Percentiles rank a stretch among this genome's conserved stretches.
These are phyloP conservation scores for Chaetomiaceae sp. DNA, from an alignment of 2,329 filamentous ascomycete genomes.

Conservation along the genomic window DNA sequence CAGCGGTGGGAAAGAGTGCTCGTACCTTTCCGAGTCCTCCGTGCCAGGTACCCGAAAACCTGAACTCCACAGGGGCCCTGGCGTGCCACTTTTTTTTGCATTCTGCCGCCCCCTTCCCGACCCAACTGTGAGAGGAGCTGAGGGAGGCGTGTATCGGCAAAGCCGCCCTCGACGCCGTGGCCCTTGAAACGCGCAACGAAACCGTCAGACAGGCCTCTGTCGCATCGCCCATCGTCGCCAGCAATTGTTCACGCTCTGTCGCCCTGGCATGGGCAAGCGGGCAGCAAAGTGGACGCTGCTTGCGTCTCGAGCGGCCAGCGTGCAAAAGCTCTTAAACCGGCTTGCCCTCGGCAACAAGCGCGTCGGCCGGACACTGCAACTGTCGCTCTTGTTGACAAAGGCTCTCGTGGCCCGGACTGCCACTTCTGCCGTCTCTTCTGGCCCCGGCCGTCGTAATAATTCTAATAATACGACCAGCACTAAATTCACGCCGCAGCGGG, in stretches of 20 bases:
- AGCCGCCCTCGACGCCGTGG: conserved; percentile 14
- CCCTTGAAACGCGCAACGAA: conserved; percentile 28
- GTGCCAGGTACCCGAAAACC: not conserved
- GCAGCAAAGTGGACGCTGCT: conserved; percentile 17
- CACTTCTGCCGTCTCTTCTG: conserved; percentile 1
- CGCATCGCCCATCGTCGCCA: conserved; percentile 19
- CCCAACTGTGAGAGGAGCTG: conserved; percentile 1
- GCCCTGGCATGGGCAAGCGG: conserved; percentile 22
- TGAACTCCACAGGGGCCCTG: not conserved
- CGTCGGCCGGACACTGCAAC: conserved; percentile 18
- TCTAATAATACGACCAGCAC: conserved; percentile 19
- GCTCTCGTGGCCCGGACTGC: conserved; percentile 25
- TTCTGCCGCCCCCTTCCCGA: conserved; percentile 9
- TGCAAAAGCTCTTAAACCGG: conserved; percentile 24
- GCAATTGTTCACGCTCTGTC: not conserved
- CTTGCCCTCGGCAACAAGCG: conserved; percentile 20
- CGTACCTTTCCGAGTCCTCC: not conserved
- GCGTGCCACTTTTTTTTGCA: conserved; percentile 13
- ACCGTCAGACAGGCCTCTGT: conserved; percentile 26
- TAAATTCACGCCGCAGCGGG: conserved; percentile 20
- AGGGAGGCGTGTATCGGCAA: conserved; percentile 16
- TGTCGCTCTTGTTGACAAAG: conserved; percentile 23
- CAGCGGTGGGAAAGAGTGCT: not conserved
- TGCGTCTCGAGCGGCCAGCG: conserved; percentile 14
- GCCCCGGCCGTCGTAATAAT: conserved; percentile 18